Evolutionary conservation across 1,139 yeast genomes (phyloP), one percentile per base, ranked within the genome.

Genomic region (Barnettozyma hawaiiensis): DNA sequence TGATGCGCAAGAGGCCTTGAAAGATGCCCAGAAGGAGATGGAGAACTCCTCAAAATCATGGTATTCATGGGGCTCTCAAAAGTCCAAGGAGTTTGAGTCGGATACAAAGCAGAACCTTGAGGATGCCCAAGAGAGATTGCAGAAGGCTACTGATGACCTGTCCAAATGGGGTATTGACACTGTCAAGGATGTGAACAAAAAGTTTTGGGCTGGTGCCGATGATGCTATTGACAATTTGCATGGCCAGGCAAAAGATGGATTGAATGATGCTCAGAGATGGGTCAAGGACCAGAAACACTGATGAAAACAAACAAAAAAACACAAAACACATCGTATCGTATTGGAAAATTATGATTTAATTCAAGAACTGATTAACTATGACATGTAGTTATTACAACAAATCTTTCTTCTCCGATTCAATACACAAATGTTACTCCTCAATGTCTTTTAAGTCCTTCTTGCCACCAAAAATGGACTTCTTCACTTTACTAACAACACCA

Each of bases 401-500:
- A n/a, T n/a, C n/a, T n/a, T n/a, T n/a, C n/a, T n/a, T n/a, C n/a
- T n/a, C n/a, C n/a, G n/a, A n/a, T n/a, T n/a, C n/a, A 18, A 27
- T 8, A 22, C 31, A 12, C 14, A 12, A 11, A 14, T n/a, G 5
- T 16, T 14, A 29, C 19, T 41, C 40, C 7, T 47, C 43, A 12
- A 43, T 48, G 5, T 45, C 47, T 36, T 45, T 48, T 16, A 53
- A 55, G 34, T 60, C 57, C 48, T 59, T 59, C 37, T 54, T 55
- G 18, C 64, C 61, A 23, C 67, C 66, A 47, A 65, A 63, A 37
- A 64, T 57, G 18, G 66, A 60, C 35, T 55, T 58, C 40, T 55
- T 63, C 27, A 64, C 58, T 44, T 63, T 64, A n/a, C 69, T 69
- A 33, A 64, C 66, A 32, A 67, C 67, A 35, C 71, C 71, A 43